A percentile compares a stretch with the other conserved stretches of the same genome.
Evolutionary conservation across 139 green algal species (phyloP).

Genomic region (Chlamydomonas applanata): DNA sequence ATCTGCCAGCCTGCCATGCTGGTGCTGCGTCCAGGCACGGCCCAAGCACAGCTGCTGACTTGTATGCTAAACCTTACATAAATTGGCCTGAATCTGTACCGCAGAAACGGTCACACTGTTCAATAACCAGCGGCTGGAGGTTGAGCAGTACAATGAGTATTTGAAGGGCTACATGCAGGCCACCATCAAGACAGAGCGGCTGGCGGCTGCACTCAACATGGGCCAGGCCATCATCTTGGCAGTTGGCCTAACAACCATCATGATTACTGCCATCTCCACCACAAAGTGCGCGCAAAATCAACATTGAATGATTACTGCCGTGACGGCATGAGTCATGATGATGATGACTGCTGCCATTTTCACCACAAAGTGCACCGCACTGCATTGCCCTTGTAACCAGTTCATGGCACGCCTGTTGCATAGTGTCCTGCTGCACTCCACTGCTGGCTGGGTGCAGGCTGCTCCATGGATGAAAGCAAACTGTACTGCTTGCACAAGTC

Average conservation of each 20-base stretch:
- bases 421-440: background rate
- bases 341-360: background rate
- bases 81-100: too few species aligned
- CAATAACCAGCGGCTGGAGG: conserved; percentile 66
- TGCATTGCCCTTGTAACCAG: too few species aligned
- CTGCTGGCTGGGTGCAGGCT: background rate
- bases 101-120: conserved; percentile 90
- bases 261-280: conserved; percentile 15
- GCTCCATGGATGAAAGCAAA: too few species aligned
- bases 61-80: too few species aligned
- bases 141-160: conserved; percentile 39
- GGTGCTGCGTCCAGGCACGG: too few species aligned
- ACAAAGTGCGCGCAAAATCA: conserved; percentile 1
- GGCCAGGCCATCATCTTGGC: conserved; percentile 87
- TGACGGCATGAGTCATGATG: too few species aligned
- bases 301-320: background rate
- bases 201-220: conserved; percentile 82
- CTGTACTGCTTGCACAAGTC: too few species aligned
- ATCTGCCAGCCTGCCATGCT: too few species aligned
- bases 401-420: too few species aligned
- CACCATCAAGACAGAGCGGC: conserved; percentile 64
- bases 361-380: too few species aligned
- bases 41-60: too few species aligned
- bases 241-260: conserved; percentile 59
- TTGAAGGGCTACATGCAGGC: conserved; percentile 33